A percentile compares a stretch with the other conserved stretches of the same genome.
phyloP scores from a whole-genome alignment of 345 rosid species.

The Ailanthus altissimus region DNA sequence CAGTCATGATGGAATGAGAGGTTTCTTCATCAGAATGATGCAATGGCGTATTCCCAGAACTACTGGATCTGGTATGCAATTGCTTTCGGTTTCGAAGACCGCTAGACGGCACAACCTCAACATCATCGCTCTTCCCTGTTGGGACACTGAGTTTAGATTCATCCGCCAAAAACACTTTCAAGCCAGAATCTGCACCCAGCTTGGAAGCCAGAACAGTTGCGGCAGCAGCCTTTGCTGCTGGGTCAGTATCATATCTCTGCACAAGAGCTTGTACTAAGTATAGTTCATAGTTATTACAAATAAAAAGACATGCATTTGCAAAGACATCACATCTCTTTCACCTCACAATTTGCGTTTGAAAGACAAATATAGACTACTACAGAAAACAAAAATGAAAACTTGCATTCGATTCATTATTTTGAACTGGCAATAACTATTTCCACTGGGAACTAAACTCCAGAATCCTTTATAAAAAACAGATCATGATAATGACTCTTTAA shows the following conservation, averaged over 20 bases:
- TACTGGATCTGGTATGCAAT: slow-evolving; percentile 44
- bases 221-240: slow-evolving; percentile 98
- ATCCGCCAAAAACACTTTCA: slow-evolving; percentile 74
- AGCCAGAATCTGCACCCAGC: slow-evolving; percentile 90
- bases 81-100: slow-evolving; percentile 81
- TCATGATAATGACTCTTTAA: no score
- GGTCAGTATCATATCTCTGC: slow-evolving; percentile 96
- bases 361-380: not conserved
- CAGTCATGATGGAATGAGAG: slow-evolving; percentile 38
- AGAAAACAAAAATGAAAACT: not conserved
- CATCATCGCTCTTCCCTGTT: slow-evolving; percentile 63
- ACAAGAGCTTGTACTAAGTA: slow-evolving; percentile 17
- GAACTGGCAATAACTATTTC: not conserved
- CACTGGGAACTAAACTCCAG: no score
- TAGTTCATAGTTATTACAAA: slow-evolving; percentile 3
- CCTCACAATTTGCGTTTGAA: not conserved
- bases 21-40: slow-evolving; percentile 51
- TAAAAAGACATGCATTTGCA: not conserved
- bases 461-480: no score
- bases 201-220: slow-evolving; percentile 92
- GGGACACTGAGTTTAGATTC: slow-evolving; percentile 50
- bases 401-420: not conserved
- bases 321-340: slow-evolving; percentile 14
- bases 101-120: slow-evolving; percentile 58
- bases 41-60: slow-evolving; percentile 47